Conservation (phyloP, 2,329 filamentous ascomycete genomes). For the Fusarium sp. region DNA sequence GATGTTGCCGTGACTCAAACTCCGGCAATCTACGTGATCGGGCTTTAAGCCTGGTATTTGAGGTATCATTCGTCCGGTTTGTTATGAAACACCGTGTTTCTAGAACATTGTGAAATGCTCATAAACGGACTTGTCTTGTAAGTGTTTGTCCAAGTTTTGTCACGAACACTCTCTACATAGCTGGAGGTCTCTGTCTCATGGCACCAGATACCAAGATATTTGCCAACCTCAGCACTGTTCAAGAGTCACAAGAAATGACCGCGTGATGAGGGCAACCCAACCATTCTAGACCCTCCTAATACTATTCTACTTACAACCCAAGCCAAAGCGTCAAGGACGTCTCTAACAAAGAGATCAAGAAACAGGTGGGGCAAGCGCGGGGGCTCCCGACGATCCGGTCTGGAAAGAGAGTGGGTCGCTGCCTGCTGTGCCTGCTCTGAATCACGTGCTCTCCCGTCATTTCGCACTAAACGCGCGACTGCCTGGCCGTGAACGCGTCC, state of each 20-base stretch:
- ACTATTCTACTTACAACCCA: not conserved
- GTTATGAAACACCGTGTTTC: not conserved
- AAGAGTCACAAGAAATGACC: not conserved
- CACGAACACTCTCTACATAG: not conserved
- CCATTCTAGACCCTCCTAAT: not conserved
- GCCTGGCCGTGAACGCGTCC: conserved; percentile 41
- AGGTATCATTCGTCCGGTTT: not conserved
- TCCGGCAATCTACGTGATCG: not conserved
- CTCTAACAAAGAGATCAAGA: not conserved
- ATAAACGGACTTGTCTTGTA: not conserved
- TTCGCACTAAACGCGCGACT: conserved; percentile 34
- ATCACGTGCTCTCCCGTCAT: conserved; percentile 50
- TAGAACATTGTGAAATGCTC: not conserved
- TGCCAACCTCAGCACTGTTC: not conserved
- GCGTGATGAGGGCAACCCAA: not conserved
- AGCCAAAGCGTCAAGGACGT: not conserved
- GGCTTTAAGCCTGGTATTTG: not conserved
- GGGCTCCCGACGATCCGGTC: conserved; percentile 14
- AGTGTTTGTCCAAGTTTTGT: not conserved
- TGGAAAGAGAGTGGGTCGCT: conserved; percentile 6
- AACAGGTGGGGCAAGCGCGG: conserved; percentile 29
- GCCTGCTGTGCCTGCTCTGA: not conserved
- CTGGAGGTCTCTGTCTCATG: not conserved
- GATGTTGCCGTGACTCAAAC: not conserved
- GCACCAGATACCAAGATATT: not conserved